Evolutionary conservation across 2,329 filamentous ascomycete genomes (phyloP), one percentile per base, ranked within the genome.

Genomic region (Fusarium devonianum): DNA sequence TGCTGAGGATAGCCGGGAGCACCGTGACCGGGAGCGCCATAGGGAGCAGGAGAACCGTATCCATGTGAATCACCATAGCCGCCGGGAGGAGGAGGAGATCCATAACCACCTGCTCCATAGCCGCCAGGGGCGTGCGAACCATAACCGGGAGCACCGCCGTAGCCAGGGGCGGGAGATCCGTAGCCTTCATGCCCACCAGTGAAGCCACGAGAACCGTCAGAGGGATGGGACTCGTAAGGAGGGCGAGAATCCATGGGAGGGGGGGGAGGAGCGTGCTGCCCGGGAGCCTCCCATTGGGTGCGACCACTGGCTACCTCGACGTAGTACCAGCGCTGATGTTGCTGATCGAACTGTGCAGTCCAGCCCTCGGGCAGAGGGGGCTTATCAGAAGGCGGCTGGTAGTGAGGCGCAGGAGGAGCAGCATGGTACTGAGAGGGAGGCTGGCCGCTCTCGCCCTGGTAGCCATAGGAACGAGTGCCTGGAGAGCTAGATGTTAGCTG

Each of bases 271-370:
- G 65, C 45, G 2, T 61, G 59, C 39, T 69, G 65, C 10, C 71
- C 70, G 3, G 85, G 84, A 12, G 78, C 75, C 54, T 87, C 83
- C 85, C 85, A 88, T 68, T 88, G 84, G 0, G 82, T 80, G 49
- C 78, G 79, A 14, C 84, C 83, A 10, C 82, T 82, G 35, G 80
- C 75, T 47, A 82, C 73, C 67, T 88, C 84, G 47, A 84, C 76
- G 64, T 86, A 89, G 72, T 82, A 88, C 74, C 82, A 87, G 45
- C 82, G 81, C 64, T 85, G 81, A 51, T 77, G 73, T 49, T 75
- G 76, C 48, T 82, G 78, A 58, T 89, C 85, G 71, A 80, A 89
- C 68, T 86, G 80, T 17, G 83, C 75, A 19, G 75, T 72, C 85
- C 86, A 89, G 58, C 85, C 85, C 38, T 75, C 65, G 17, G 85